Percentiles rank a stretch among this genome's conserved stretches.
Evolutionary conservation across 73 alveolate species (phyloP).

Genomic region (Tetrahymena malaccensis): DNA sequence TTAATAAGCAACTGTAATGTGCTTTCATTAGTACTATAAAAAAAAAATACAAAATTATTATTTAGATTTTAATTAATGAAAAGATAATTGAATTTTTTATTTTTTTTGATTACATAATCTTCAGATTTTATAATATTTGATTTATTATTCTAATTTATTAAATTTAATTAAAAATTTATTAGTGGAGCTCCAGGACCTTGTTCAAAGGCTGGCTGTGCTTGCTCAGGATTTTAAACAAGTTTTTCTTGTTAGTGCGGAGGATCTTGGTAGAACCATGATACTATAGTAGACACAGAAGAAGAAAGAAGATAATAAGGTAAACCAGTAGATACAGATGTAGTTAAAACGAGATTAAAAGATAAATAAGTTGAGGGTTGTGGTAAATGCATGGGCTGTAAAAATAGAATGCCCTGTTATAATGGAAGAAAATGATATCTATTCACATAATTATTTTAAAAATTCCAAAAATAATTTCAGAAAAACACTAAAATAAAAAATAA

Average conservation of each 20-base stretch:
- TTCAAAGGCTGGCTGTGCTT: background rate
- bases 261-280: background rate
- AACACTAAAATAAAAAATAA: no score
- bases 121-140: background rate
- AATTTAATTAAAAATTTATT: background rate
- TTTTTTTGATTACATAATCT: background rate
- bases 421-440: background rate
- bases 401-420: background rate
- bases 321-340: background rate
- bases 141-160: no score
- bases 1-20: no score
- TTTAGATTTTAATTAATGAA: background rate
- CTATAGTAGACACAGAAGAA: background rate
- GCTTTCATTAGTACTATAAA: no score
- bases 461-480: no score
- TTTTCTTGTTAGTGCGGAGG: background rate
- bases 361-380: background rate
- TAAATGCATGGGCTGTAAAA: slow-evolving; percentile 1
- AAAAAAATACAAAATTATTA: no score
- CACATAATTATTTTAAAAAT: background rate
- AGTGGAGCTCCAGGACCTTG: background rate
- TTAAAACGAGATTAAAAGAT: background rate
- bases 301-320: background rate
- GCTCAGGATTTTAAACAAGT: background rate
- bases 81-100: background rate